Evolutionary conservation across 345 rosid genomes (phyloP), one percentile per base, ranked within the genome.

Genomic region (Eucalyptus leucophloia): DNA sequence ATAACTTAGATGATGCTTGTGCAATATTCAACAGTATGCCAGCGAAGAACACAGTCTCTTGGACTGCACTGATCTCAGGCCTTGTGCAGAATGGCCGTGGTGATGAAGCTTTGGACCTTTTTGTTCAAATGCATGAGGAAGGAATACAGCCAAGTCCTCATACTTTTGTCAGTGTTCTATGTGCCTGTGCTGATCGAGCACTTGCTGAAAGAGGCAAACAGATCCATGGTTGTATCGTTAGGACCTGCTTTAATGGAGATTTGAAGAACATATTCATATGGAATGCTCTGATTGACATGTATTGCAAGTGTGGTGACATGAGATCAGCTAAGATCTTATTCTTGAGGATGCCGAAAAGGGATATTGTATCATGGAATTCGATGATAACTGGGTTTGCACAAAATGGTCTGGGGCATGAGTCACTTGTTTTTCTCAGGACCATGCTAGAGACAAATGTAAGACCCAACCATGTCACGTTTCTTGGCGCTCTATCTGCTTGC

Each of bases 291-390:
- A 91, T 93, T 49, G 92, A 93, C 87, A 92, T 93, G 94, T 93
- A 93, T 87, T 89, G 94, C 89, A 92, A 94, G 91, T 93, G 95
- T 53, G 94, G 95, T 30, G 91, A 91, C 90, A 89, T 91, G 91
- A 89, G 44, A 85, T 91, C 94, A 34, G 93, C 95, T 49, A 86
- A 87, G 56, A 21, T 81, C 32, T 85, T 92, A 89, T 93, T 94
- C 87, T 88, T 89, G 67, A 49, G 89, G 90, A 90, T 94, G 91
- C 90, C 47, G 2, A 88, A 88, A 30, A 93, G 90, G 85, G 95
- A 93, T 88, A 87, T 89, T 50, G 92, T 94, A 54, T 93, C 95
- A 44, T 94, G 95, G 95, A 93, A 94, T 93, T 91, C 95, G 2
- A 81, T 94, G 90, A 90, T 94, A 62, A 89, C 92, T 26, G 95